Conservation (phyloP, 129 eudicot species). For the Saposhnikovia divaricata region DNA sequence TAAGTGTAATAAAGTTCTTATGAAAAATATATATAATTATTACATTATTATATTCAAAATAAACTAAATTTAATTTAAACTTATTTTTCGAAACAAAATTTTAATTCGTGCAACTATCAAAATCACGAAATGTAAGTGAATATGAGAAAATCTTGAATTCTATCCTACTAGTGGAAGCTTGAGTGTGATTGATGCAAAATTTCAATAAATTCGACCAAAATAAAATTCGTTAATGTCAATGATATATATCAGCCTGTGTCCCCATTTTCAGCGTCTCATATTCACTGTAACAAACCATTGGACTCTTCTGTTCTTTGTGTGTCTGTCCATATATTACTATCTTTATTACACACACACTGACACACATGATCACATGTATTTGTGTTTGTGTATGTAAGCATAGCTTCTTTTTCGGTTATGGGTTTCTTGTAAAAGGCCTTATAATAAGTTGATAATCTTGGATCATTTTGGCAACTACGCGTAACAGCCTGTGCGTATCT, state of each 20-base stretch:
- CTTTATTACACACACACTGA: neutral
- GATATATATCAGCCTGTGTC: neutral
- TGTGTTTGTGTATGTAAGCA: slow-evolving; percentile 2
- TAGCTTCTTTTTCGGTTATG: slow-evolving; percentile 6
- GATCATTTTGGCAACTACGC: slow-evolving; percentile 4
- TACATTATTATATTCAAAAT: no score
- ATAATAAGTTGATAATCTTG: neutral
- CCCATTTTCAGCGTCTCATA: slow-evolving; percentile 9
- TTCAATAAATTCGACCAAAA: neutral
- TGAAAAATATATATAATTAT: no score
- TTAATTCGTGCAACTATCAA: no score
- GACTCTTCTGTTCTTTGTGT: neutral
- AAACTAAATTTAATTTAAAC: no score
- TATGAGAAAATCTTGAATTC: neutral
- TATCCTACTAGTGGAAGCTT: neutral
- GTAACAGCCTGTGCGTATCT: slow-evolving; percentile 9
- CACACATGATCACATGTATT: slow-evolving; percentile 1
- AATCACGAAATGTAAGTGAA: neutral
- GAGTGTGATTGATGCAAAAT: neutral
- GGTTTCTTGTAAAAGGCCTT: slow-evolving; percentile 13
- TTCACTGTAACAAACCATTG: slow-evolving; percentile 6
- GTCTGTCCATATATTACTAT: neutral
- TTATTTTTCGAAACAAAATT: no score
- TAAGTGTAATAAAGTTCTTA: no score
- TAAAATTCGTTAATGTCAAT: neutral